phyloP scores from a whole-genome alignment of 306 rosid species.

The Lagenaria siceraria region DNA sequence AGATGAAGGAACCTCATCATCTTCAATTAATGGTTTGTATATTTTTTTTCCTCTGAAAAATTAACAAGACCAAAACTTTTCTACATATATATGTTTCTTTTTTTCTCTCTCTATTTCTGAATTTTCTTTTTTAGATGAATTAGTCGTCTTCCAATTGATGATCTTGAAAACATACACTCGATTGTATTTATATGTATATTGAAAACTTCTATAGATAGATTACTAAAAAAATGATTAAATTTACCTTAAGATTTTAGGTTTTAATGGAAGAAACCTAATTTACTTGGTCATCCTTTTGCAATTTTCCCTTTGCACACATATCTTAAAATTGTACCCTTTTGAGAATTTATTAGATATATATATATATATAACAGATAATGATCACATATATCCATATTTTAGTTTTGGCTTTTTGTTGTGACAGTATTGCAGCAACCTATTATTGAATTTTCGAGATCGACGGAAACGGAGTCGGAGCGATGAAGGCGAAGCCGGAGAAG shows the following conservation, averaged over 20 bases:
- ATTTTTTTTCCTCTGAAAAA: background rate
- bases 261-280: background rate
- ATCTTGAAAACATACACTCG: background rate
- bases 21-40: slow-evolving; percentile 2
- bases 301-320: background rate
- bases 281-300: background rate
- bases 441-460: background rate
- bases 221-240: background rate
- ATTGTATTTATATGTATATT: background rate
- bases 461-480: background rate
- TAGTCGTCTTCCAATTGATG: background rate
- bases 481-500: background rate
- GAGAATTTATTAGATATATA: background rate
- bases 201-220: background rate
- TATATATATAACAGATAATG: too few species aligned
- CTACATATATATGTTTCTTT: background rate
- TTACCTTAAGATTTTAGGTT: background rate
- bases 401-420: background rate
- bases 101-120: background rate
- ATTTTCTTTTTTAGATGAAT: too few species aligned
- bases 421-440: slow-evolving; percentile 1
- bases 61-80: background rate
- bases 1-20: background rate
- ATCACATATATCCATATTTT: too few species aligned
- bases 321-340: background rate